Conservation (phyloP, 176 grass and related monocot genomes). For the Cenchrus purpureus region DNA sequence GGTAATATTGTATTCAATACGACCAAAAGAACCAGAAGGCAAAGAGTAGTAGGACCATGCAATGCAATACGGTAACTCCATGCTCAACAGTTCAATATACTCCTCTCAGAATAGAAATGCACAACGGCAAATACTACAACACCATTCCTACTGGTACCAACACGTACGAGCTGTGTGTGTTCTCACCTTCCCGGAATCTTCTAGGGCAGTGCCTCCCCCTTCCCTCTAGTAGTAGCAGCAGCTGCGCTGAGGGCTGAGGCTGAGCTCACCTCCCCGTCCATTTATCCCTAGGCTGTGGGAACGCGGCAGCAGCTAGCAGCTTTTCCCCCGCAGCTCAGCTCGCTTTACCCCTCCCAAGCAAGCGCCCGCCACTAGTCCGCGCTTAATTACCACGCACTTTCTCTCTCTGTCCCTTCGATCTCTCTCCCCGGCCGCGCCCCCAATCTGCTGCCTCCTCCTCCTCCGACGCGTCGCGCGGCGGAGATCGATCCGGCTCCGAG, state of each 20-base stretch:
- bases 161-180: too few relatives aligned
- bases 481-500: conserved; percentile 8
- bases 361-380: neutral
- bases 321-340: conserved; percentile 9
- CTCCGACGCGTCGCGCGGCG: conserved; percentile 8
- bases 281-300: neutral
- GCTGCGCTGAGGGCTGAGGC: too few relatives aligned
- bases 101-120: conserved; percentile 14
- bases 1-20: neutral
- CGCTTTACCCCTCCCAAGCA: conserved; percentile 23
- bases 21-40: neutral
- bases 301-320: conserved; percentile 27
- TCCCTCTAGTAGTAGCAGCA: too few relatives aligned
- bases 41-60: conserved; percentile 41
- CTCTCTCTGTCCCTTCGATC: neutral
- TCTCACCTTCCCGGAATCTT: conserved; percentile 59
- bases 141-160: neutral
- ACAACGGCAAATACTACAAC: neutral
- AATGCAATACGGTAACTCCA: neutral
- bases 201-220: conserved; percentile 37
- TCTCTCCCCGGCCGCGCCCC: neutral
- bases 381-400: conserved; percentile 1
- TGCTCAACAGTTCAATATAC: conserved; percentile 8
- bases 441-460: neutral
- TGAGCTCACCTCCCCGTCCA: neutral